Conservation (phyloP, 2,329 filamentous ascomycete species). For the Colletotrichum gloeosporioides region DNA sequence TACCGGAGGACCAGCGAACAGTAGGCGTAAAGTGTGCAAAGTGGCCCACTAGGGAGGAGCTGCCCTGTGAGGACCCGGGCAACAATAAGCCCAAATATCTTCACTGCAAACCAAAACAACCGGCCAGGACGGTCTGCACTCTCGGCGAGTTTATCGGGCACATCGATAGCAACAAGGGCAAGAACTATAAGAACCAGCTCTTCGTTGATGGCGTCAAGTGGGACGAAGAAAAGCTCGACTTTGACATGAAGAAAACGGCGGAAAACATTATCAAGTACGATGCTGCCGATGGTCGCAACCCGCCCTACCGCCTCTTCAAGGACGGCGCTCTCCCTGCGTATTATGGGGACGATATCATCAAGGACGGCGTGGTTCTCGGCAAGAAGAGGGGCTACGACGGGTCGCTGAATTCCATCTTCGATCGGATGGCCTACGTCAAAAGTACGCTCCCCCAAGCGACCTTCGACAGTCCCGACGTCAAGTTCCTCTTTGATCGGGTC, state of each 20-base stretch:
- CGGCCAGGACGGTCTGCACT: background rate
- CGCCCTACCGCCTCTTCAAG: background rate
- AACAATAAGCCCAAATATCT: background rate
- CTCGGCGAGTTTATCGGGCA: background rate
- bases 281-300: background rate
- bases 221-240: conserved; percentile 4
- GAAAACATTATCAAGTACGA: background rate
- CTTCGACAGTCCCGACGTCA: background rate
- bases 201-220: background rate
- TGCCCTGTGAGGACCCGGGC: background rate
- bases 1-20: background rate
- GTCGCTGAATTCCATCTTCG: background rate
- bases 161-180: conserved; percentile 2
- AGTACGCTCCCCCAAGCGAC: background rate
- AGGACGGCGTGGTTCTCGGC: background rate
- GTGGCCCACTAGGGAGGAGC: background rate
- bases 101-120: background rate
- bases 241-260: conserved; percentile 1
- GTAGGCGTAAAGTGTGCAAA: background rate
- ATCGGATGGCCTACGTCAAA: background rate
- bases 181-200: conserved; percentile 2
- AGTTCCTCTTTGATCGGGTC: background rate
- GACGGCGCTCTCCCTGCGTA: background rate
- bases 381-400: background rate
- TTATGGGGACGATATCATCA: background rate